phyloP scores from a whole-genome alignment of 202 grass and related monocot genomes.

The Carex arenaria region DNA sequence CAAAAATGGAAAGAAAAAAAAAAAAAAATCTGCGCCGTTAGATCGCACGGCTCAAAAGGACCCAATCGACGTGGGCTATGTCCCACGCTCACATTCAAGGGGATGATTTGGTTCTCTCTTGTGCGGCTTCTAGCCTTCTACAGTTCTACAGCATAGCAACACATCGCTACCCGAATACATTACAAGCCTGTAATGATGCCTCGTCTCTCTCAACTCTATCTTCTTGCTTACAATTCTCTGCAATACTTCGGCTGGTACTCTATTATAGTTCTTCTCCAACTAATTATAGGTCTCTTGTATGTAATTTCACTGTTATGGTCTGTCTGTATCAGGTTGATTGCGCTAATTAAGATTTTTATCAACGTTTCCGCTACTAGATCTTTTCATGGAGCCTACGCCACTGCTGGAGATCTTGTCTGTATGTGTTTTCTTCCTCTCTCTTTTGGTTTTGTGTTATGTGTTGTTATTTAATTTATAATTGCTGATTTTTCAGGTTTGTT shows the following conservation, averaged over 20 bases:
- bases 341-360: constrained; percentile 33
- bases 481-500: constrained; percentile 40
- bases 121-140: not conserved
- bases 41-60: not conserved
- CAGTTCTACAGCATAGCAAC: not conserved
- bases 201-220: constrained; percentile 45
- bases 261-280: not conserved
- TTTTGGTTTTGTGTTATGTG: not conserved
- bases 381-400: constrained; percentile 39
- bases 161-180: not conserved
- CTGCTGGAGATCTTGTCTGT: constrained; percentile 79
- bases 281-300: not conserved
- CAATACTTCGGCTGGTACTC: constrained; percentile 67
- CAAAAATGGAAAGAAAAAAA: too few relatives aligned
- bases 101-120: not conserved
- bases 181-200: constrained; percentile 31
- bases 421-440: not conserved
- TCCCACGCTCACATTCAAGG: not conserved
- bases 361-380: constrained; percentile 32
- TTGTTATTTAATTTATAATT: not conserved
- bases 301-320: not conserved
- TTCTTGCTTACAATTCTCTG: constrained; percentile 79
- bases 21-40: too few relatives aligned
- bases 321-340: constrained; percentile 47
- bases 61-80: not conserved